These are phyloP conservation scores for Boletus mariae DNA, from an alignment of 1,284 basidiomycete genomes.

Conservation along the genomic window DNA sequence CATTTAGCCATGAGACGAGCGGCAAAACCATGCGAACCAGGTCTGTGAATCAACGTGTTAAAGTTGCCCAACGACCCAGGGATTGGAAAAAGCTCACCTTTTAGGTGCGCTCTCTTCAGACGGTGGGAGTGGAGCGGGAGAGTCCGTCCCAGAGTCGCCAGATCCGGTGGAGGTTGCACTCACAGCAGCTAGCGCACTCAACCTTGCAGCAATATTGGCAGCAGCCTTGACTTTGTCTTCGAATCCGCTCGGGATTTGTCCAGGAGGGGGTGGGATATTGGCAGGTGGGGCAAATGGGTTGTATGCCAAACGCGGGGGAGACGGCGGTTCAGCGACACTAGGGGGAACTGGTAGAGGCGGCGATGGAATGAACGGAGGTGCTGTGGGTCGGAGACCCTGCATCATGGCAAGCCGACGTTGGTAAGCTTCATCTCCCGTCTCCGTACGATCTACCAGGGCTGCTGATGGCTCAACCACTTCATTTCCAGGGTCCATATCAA, in stretches of 20 bases:
- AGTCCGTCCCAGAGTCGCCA: constrained; percentile 15
- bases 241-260: constrained; percentile 44
- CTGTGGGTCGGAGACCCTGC: constrained; percentile 24
- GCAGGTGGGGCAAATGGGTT: constrained; percentile 64
- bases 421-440: constrained; percentile 72
- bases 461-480: constrained; percentile 13
- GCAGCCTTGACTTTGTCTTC: constrained; percentile 74
- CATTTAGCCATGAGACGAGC: constrained; percentile 86
- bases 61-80: background rate
- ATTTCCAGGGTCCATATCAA: constrained; percentile 12
- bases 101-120: constrained; percentile 29
- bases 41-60: constrained; percentile 36
- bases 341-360: constrained; percentile 17
- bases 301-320: constrained; percentile 52
- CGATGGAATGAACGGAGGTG: constrained; percentile 18
- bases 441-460: constrained; percentile 27
- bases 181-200: constrained; percentile 54
- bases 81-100: constrained; percentile 29
- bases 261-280: constrained; percentile 52
- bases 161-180: constrained; percentile 16
- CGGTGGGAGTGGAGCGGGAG: constrained; percentile 20
- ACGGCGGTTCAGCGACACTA: constrained; percentile 30
- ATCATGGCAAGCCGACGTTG: constrained; percentile 60
- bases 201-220: constrained; percentile 73
- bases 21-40: constrained; percentile 70